Base-by-base conservation (phyloP, 1,284 basidiomycete genomes). In the Ceratobasidium sp. region DNA sequence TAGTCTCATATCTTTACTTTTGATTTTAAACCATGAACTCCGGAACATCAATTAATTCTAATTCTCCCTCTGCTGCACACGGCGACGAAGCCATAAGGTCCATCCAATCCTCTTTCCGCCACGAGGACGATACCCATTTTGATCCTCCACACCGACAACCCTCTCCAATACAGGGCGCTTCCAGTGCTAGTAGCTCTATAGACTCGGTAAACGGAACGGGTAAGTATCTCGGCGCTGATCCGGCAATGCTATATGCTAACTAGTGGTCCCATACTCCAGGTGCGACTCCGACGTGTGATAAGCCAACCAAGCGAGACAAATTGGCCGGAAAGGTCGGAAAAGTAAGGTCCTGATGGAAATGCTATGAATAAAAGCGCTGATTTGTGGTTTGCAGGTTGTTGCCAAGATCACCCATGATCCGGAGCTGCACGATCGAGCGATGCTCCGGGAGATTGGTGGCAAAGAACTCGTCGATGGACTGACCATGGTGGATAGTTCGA, bases 381-480 rank as follows among this genome's bases (percentile, higher is more conserved):
- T 28, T 42, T n/a, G 44, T 18, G 28, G 5, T 55, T 20, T 49
- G 15, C 40, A 76, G 63, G 20, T 76, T 15, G 12, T 76, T 40
- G 55, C 46, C 39, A 67, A 66, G 26, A 13, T 56, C 7, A 67
- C 23, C 2, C 63, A 61, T 26, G 73, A 76, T 23, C 73, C 73
- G 3, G 73, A 76, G 51, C 58, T 76, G n/a, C 51, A 46, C 20
- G 73, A 76, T 26, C 61, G 63, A 23, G 73, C 49, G 10, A 56
- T 67, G 61, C 51, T 76, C 6, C 73, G 63, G 23, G 61, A 46
- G n/a, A 49, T 44, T 42, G 73, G 73, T 18, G 73, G 72, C n/a
- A 76, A 76, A 26, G 73, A 39, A 10, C 33, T 44, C 18, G 73
- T 49, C 4, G 51, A 76, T 6, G 73, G 63, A 7, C 18, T 67